phyloP scores from a whole-genome alignment of 192 early-diverging fungal species.

The Backusella sp. region DNA sequence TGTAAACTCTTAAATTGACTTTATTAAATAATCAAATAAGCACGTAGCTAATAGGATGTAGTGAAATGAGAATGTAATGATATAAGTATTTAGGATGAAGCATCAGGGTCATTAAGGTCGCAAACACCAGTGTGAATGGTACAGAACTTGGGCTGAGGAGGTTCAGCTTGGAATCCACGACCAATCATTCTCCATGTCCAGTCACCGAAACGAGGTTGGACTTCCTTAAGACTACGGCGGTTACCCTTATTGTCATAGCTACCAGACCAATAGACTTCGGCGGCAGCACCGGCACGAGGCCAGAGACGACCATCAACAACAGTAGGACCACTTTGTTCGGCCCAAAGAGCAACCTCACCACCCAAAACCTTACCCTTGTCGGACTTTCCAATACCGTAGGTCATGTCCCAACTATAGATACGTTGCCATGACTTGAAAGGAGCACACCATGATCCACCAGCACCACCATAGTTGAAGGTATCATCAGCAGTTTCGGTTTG shows the following conservation, averaged over 20 bases:
- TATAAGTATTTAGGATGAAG: not conserved
- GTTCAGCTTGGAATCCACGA: slow-evolving; percentile 60
- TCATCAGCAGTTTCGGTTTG: slow-evolving; percentile 26
- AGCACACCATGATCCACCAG: slow-evolving; percentile 66
- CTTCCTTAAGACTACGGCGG: slow-evolving; percentile 35
- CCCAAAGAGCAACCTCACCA: slow-evolving; percentile 69
- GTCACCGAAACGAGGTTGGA: slow-evolving; percentile 57
- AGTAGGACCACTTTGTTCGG: slow-evolving; percentile 60
- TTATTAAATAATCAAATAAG: not conserved
- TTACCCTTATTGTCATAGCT: slow-evolving; percentile 45
- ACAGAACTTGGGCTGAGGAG: slow-evolving; percentile 62
- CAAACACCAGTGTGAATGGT: slow-evolving; percentile 43
- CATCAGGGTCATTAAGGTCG: slow-evolving; percentile 9
- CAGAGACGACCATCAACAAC: slow-evolving; percentile 64
- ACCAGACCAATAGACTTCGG: slow-evolving; percentile 73
- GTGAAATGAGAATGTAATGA: not conserved
- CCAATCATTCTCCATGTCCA: slow-evolving; percentile 65
- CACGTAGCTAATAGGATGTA: not conserved
- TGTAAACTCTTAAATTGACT: not conserved
- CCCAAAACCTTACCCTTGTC: slow-evolving; percentile 63
- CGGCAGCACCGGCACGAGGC: slow-evolving; percentile 66
- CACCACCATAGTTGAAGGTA: slow-evolving; percentile 42
- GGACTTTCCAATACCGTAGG: slow-evolving; percentile 48
- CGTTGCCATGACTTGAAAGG: slow-evolving; percentile 77
- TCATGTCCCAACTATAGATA: slow-evolving; percentile 66